A percentile compares a stretch with the other conserved stretches of the same genome.
Conservation (phyloP, 1,139 yeast species). For the Meyerozyma sp. region DNA sequence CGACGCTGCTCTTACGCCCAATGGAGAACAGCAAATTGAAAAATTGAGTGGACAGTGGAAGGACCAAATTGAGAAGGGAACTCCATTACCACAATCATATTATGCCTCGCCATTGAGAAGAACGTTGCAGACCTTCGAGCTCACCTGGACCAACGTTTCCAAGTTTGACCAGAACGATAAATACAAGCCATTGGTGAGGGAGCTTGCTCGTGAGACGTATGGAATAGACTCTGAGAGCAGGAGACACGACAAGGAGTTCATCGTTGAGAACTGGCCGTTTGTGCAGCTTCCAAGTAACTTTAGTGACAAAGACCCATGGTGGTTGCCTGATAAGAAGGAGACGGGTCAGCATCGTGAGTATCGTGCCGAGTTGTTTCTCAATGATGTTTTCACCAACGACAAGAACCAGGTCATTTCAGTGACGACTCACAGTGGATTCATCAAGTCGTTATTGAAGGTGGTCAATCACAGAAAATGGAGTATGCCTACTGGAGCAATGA, state of each 20-base stretch:
- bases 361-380: conserved; percentile 24
- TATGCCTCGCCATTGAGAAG: conserved; percentile 34
- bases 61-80: conserved; percentile 12
- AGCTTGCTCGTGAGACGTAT: conserved; percentile 31
- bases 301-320: conserved; percentile 21
- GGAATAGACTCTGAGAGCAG: conserved; percentile 34
- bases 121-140: conserved; percentile 28
- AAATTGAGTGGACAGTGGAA: conserved; percentile 15
- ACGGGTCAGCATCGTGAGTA: conserved; percentile 19
- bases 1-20: conserved; percentile 31
- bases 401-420: conserved; percentile 23
- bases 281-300: conserved; percentile 27
- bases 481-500: conserved; percentile 17
- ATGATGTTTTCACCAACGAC: conserved; percentile 26
- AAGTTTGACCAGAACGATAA: conserved; percentile 4
- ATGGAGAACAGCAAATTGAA: conserved; percentile 19
- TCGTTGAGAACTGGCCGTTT: conserved; percentile 17
- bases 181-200: conserved; percentile 23
- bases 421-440: conserved; percentile 32
- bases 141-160: conserved; percentile 20
- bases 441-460: conserved; percentile 23
- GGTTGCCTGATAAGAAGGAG: conserved; percentile 23
- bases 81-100: conserved; percentile 24
- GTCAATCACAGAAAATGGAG: conserved; percentile 20
- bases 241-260: conserved; percentile 24